Conservation (phyloP, 1,284 basidiomycete species). For the Pascua guehoae region DNA sequence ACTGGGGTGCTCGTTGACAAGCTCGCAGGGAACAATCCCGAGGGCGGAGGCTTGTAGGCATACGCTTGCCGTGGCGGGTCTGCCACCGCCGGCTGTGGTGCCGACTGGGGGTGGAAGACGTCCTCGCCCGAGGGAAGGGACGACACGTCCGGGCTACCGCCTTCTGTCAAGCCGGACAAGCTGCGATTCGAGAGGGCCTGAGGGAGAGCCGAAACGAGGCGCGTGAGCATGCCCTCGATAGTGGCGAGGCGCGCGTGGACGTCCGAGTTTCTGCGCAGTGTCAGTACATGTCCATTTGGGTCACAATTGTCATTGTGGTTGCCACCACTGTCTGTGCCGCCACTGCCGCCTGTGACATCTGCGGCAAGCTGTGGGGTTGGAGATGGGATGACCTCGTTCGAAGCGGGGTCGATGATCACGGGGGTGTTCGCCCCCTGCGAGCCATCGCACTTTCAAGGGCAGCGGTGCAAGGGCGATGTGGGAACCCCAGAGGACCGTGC, state of each 20-base stretch:
- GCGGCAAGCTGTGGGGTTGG: no score
- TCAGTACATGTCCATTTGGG: no score
- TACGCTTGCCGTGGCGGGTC: conserved; percentile 27
- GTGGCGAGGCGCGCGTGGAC: conserved; percentile 46
- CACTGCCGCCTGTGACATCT: background rate
- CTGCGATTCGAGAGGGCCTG: conserved; percentile 6
- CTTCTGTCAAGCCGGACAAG: conserved; percentile 7
- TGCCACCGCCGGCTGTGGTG: conserved; percentile 14
- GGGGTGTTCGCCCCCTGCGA: no score
- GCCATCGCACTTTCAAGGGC: no score
- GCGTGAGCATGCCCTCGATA: conserved; percentile 46
- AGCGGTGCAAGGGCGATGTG: no score
- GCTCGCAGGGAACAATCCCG: conserved; percentile 41
- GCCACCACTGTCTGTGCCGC: background rate
- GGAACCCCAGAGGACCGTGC: no score
- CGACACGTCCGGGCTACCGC: conserved; percentile 37
- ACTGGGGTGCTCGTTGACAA: conserved; percentile 32
- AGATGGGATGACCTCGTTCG: no score
- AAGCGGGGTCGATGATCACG: no score
- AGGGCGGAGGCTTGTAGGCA: conserved; percentile 44
- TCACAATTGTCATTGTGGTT: background rate
- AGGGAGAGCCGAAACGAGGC: conserved; percentile 36
- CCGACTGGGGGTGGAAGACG: conserved; percentile 39
- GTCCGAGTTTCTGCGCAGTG: conserved; percentile 38
- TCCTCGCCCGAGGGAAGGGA: conserved; percentile 39